These are phyloP conservation scores for Wickerhamomyces chaumierensis DNA, from an alignment of 805 yeast genomes.

Conservation along the genomic window DNA sequence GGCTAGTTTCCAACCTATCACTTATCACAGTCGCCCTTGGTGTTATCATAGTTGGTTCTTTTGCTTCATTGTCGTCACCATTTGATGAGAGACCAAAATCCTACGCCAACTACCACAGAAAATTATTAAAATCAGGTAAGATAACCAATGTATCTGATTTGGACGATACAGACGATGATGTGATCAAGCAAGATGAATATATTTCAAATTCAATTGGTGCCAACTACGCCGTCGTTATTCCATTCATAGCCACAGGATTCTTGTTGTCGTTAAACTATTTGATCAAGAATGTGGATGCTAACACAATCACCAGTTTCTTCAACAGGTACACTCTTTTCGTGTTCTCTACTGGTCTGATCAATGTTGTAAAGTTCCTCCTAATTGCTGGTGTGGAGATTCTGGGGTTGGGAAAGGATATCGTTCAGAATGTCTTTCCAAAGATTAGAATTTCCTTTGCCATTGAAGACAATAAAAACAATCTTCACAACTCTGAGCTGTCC, in stretches of 20 bases:
- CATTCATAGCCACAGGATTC: conserved; percentile 30
- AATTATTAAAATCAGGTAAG: background rate
- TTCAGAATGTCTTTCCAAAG: background rate
- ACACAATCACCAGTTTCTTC: conserved; percentile 22
- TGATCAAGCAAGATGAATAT: too few relatives aligned
- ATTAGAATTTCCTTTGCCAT: background rate
- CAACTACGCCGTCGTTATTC: conserved; percentile 29
- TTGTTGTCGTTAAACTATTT: conserved; percentile 28
- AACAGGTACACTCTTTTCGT: conserved; percentile 24
- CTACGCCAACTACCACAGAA: background rate
- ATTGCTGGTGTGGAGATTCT: conserved; percentile 5
- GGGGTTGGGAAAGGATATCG: conserved; percentile 6
- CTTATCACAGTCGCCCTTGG: conserved; percentile 12
- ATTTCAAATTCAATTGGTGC: too few relatives aligned
- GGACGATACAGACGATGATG: background rate
- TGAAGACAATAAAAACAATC: background rate
- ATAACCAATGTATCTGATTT: background rate
- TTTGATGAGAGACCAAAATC: background rate
- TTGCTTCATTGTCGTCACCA: background rate
- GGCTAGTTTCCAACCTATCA: background rate
- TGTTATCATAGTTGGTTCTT: conserved; percentile 8
- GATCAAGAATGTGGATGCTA: conserved; percentile 22
- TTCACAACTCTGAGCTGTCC: background rate
- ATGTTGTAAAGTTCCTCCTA: conserved; percentile 19
- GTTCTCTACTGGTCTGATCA: conserved; percentile 19